Evolutionary conservation across 768 basidiomycete genomes (phyloP).

Genomic region (Tricholoma sp.): DNA sequence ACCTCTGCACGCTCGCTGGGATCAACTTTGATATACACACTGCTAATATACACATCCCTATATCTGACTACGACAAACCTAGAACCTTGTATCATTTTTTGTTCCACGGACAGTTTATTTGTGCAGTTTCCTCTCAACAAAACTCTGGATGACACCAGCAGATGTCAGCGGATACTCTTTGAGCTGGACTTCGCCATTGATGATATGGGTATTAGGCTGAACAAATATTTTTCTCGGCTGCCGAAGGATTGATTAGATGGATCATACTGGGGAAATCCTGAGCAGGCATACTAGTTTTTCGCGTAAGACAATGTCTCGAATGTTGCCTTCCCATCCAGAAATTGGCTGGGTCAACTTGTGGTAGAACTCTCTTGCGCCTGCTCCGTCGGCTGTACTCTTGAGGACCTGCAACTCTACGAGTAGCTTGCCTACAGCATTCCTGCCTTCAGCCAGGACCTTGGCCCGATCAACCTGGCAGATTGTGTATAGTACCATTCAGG

Average conservation of each 20-base stretch:
- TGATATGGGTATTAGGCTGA: conserved; percentile 74
- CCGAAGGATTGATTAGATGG: neutral
- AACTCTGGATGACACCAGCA: conserved; percentile 75
- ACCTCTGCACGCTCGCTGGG: conserved; percentile 7
- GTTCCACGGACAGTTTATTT: conserved; percentile 1
- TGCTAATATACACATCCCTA: conserved; percentile 9
- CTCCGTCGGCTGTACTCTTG: conserved; percentile 81
- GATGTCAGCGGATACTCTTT: conserved; percentile 75
- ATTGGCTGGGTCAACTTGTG: conserved; percentile 73
- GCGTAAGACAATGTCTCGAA: conserved; percentile 70
- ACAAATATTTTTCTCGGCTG: conserved; percentile 84
- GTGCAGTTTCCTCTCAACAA: conserved; percentile 65
- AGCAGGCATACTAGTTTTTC: conserved; percentile 63
- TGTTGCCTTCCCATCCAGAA: conserved; percentile 66
- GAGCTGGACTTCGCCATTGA: conserved; percentile 62
- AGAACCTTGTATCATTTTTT: conserved; percentile 6
- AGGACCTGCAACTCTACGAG: conserved; percentile 78
- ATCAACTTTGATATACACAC: conserved; percentile 6
- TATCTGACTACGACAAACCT: conserved; percentile 7
- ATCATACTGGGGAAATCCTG: neutral
- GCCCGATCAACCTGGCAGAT: conserved; percentile 63
- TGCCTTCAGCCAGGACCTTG: conserved; percentile 60
- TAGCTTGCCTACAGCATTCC: conserved; percentile 64
- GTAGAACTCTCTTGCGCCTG: conserved; percentile 76
- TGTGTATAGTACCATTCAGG: neutral